Conservation (phyloP, 1,284 basidiomycete species). For the Pseudozyma sp. region DNA sequence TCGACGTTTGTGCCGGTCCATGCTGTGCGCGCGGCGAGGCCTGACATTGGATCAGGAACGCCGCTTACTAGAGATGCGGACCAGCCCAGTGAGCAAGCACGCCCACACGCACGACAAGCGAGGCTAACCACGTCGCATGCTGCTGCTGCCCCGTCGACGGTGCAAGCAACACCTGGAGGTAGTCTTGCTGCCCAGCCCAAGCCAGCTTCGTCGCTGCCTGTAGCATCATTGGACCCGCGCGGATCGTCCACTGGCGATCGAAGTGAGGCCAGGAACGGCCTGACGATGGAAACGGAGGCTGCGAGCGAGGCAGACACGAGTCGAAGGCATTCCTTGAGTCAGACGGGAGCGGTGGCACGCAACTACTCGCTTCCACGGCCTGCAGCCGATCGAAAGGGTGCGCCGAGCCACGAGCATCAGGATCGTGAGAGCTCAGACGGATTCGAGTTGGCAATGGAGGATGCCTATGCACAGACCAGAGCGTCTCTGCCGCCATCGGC, state of each 20-base stretch:
- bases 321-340: slow-evolving; percentile 20
- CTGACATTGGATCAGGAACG: background rate
- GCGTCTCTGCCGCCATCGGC: slow-evolving; percentile 25
- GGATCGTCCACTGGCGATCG: slow-evolving; percentile 5
- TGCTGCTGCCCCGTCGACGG: background rate
- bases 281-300: background rate
- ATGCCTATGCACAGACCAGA: slow-evolving; percentile 34
- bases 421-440: slow-evolving; percentile 26
- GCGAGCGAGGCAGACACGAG: background rate
- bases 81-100: background rate
- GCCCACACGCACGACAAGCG: background rate
- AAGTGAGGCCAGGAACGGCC: slow-evolving; percentile 2
- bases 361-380: slow-evolving; percentile 35
- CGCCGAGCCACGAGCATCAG: background rate
- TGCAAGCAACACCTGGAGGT: no score
- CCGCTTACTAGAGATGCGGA: background rate
- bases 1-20: slow-evolving; percentile 29
- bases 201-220: background rate
- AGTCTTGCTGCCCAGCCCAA: background rate
- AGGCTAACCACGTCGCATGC: background rate
- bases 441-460: slow-evolving; percentile 19
- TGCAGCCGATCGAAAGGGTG: slow-evolving; percentile 1
- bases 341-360: slow-evolving; percentile 10
- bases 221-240: background rate
- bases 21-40: slow-evolving; percentile 3